Evolutionary conservation across 2,329 filamentous ascomycete species (phyloP).

Genomic region (Albifimbria verrucaria): DNA sequence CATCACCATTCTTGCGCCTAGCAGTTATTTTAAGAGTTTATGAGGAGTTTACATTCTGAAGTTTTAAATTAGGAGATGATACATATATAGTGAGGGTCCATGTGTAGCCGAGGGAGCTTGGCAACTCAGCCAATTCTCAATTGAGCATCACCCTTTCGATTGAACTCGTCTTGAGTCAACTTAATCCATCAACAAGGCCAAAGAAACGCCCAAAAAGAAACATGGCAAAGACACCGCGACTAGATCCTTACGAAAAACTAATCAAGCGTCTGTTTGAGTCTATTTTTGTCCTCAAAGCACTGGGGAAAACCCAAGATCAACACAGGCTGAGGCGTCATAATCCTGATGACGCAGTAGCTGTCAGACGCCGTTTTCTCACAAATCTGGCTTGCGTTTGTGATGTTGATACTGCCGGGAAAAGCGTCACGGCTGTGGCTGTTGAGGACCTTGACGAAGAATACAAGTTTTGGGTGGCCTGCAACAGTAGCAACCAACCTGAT

Average conservation of each 20-base stretch:
- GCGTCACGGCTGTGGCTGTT: conserved; percentile 41
- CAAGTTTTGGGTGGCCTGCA: conserved; percentile 42
- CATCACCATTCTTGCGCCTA: too few species aligned
- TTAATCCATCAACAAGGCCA: too few species aligned
- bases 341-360: conserved; percentile 2
- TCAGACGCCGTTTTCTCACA: conserved; percentile 28
- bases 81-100: too few species aligned
- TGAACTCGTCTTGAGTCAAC: too few species aligned
- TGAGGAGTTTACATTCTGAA: too few species aligned
- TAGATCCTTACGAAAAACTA: conserved; percentile 9
- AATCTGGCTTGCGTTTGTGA: conserved; percentile 44
- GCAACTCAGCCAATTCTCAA: too few species aligned
- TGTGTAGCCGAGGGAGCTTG: too few species aligned
- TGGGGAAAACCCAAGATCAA: conserved; percentile 11
- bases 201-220: background rate
- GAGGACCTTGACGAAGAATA: conserved; percentile 28
- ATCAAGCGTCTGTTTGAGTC: conserved; percentile 18
- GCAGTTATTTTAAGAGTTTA: too few species aligned
- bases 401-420: conserved; percentile 40
- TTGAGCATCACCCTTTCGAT: too few species aligned
- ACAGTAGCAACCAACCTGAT: conserved; percentile 17
- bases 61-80: too few species aligned
- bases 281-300: conserved; percentile 12
- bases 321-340: conserved; percentile 3
- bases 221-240: conserved; percentile 13